Evolutionary conservation across 768 basidiomycete genomes (phyloP), one percentile per base, ranked within the genome.

Genomic region (Tubosaeta sp.): DNA sequence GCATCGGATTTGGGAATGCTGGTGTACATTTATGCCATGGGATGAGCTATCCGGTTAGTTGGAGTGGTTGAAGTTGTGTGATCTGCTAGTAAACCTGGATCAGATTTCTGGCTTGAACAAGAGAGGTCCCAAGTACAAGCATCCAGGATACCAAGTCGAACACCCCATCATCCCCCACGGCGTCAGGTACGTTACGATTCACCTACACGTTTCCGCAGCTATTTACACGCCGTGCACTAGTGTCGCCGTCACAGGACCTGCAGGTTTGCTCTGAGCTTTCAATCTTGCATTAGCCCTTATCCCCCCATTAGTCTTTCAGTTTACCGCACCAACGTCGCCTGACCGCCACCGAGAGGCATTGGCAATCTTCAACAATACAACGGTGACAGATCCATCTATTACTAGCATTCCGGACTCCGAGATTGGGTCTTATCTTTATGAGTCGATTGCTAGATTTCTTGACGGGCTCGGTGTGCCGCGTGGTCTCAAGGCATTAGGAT

Each of bases 41-140:
- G 46, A 90, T 91, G 77, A 89, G 88, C 62, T 91, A 91, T 60
- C 89, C 88, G 5, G 91, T 90, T 61, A 55, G 82, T 72, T 8
- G 8, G 26, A 19, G 37, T 32, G 8, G 33, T 53, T n/a, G 46
- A 50, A 32, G 46, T 19, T n/a, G 29, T 37, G 34, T 26, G 31
- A 22, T n/a, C 42, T 50, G 17, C 19, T 54, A 12, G 52, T 49
- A 43, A 46, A 31, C 10, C 35, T 14, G 32, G 19, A 45, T 52
- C 53, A 92, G 90, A 91, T 97, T 54, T 94, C 92, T 10, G 91
- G 92, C 2, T 71, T 95, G 65, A 98, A 98, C 76, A 97, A 98
- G 73, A 86, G 84, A 57, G 91, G 95, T 0, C 91, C 93, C 1
- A 88, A 90, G 65, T 97, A 90, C 71, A 83, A 88, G 65, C 92